These are phyloP conservation scores for Usnea hakonensis DNA, from an alignment of 495 filamentous ascomycete genomes.

Conservation along the genomic window DNA sequence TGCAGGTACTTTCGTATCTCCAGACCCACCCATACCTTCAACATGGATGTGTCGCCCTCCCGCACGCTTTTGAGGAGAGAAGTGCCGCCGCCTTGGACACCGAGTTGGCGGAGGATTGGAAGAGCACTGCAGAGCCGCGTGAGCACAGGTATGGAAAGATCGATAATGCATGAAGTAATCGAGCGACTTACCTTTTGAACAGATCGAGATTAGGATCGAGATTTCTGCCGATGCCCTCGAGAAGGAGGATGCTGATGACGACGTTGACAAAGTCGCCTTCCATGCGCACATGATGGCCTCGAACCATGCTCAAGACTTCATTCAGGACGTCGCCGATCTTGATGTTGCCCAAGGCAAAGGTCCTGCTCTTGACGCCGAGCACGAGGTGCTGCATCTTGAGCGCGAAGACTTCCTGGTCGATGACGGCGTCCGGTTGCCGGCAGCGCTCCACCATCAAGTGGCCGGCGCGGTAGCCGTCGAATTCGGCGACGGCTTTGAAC, in stretches of 20 bases:
- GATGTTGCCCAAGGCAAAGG: constrained; percentile 88
- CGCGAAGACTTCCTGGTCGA: constrained; percentile 83
- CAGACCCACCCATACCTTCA: constrained; percentile 88
- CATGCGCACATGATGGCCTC: constrained; percentile 84
- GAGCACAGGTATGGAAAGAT: neutral
- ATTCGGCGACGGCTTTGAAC: constrained; percentile 92
- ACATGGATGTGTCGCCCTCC: constrained; percentile 77
- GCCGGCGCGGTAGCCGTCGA: constrained; percentile 92
- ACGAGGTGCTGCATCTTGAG: constrained; percentile 96
- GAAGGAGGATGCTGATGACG: constrained; percentile 83
- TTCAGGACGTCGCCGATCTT: constrained; percentile 94
- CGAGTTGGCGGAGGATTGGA: constrained; percentile 83
- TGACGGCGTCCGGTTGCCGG: constrained; percentile 78
- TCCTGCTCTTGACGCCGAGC: constrained; percentile 76
- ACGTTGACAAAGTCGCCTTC: constrained; percentile 99
- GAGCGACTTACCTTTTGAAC: constrained; percentile 57
- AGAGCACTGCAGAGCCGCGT: constrained; percentile 54
- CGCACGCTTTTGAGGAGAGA: constrained; percentile 48
- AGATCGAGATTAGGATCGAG: constrained; percentile 84
- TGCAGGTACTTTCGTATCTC: constrained; percentile 83
- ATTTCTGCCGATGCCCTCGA: constrained; percentile 88
- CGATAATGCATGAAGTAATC: neutral
- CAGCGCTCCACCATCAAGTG: constrained; percentile 94
- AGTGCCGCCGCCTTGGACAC: constrained; percentile 63
- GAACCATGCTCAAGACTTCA: constrained; percentile 86